These are phyloP conservation scores for Phialemonium atrogriseum DNA, from an alignment of 2,329 filamentous ascomycete species.

Conservation along the genomic window DNA sequence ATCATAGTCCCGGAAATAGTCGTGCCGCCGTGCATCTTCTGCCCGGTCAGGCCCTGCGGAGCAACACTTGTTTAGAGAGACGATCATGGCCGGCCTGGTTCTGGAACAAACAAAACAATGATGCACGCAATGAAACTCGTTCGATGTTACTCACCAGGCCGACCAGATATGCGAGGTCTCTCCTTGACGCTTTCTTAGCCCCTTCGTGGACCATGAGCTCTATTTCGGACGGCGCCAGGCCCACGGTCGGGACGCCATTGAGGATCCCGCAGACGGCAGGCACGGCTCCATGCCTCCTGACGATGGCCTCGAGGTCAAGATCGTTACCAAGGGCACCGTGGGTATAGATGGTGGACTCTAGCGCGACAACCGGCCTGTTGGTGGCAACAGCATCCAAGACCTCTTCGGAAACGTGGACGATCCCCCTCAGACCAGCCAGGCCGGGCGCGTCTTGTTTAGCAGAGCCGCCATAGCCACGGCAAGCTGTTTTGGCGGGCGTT, in stretches of 20 bases:
- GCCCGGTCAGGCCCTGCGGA: conserved; percentile 54
- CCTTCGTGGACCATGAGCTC: conserved; percentile 62
- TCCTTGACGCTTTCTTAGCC: conserved; percentile 75
- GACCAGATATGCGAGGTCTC: conserved; percentile 76
- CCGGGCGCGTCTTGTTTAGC: not conserved
- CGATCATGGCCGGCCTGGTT: not conserved
- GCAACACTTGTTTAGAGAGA: not conserved
- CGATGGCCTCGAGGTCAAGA: conserved; percentile 66
- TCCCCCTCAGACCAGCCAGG: conserved; percentile 23
- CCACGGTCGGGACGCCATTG: conserved; percentile 74
- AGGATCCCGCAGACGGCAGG: conserved; percentile 89
- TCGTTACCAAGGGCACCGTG: conserved; percentile 77
- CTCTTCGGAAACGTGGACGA: conserved; percentile 73
- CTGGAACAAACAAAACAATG: not conserved
- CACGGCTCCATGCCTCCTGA: conserved; percentile 72
- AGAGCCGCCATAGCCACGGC: not conserved
- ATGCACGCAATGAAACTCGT: conserved; percentile 3
- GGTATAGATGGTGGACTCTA: conserved; percentile 96
- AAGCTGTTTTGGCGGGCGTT: not conserved
- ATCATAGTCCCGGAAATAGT: conserved; percentile 93
- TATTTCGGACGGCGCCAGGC: conserved; percentile 65
- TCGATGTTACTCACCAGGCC: conserved; percentile 52
- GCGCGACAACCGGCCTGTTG: conserved; percentile 76
- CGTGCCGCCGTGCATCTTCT: conserved; percentile 75
- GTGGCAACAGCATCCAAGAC: conserved; percentile 67